phyloP scores from a whole-genome alignment of 2,329 filamentous ascomycete genomes.

The Ophiosphaerella herpotricha region DNA sequence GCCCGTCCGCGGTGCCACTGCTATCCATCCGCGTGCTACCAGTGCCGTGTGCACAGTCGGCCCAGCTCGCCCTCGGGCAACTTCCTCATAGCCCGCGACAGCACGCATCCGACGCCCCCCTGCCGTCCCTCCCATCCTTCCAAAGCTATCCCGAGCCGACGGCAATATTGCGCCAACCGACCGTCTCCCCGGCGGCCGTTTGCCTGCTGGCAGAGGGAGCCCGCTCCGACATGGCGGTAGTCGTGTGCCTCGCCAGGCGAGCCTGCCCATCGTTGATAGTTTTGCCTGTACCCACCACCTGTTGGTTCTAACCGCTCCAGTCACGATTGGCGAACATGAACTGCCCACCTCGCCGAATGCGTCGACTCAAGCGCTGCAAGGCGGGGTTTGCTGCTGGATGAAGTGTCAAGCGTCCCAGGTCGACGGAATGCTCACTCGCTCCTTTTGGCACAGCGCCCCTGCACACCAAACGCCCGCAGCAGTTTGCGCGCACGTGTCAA shows the following conservation, averaged over 20 bases:
- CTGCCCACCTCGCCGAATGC: conserved; percentile 9
- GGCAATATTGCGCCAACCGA: conserved; percentile 18
- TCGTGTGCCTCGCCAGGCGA: conserved; percentile 12
- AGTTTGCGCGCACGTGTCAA: conserved; percentile 17
- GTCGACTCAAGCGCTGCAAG: conserved; percentile 1
- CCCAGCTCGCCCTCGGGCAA: conserved; percentile 17
- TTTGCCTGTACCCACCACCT: neutral
- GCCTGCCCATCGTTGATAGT: neutral
- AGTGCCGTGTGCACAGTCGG: neutral
- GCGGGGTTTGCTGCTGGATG: conserved; percentile 4
- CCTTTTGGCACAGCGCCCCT: conserved; percentile 3
- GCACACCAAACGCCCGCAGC: conserved; percentile 14
- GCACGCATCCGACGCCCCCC: conserved; percentile 18
- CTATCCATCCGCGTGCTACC: too few relatives aligned
- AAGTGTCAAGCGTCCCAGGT: conserved; percentile 19
- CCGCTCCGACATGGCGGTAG: conserved; percentile 9
- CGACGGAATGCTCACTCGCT: conserved; percentile 8
- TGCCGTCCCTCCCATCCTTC: neutral
- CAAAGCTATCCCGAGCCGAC: conserved; percentile 20
- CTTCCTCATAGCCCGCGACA: conserved; percentile 16
- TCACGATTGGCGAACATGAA: conserved; percentile 2
- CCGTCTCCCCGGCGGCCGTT: conserved; percentile 10
- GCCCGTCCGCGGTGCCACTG: too few relatives aligned
- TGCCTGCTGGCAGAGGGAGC: neutral
- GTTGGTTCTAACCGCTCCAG: conserved; percentile 11